These are phyloP conservation scores for Penicillium argentinense DNA, from an alignment of 495 filamentous ascomycete species.

Conservation along the genomic window DNA sequence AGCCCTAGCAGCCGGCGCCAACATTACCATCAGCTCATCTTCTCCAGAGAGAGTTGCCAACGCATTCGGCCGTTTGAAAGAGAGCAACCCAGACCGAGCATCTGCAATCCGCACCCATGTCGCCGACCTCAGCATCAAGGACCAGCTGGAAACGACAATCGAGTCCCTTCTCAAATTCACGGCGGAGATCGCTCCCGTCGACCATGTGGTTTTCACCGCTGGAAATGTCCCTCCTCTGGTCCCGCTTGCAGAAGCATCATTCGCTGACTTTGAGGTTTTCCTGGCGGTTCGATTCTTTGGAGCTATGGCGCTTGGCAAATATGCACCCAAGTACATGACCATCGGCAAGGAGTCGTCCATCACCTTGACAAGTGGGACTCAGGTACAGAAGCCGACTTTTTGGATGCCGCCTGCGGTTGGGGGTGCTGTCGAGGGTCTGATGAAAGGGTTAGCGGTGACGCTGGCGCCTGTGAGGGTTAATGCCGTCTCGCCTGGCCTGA, in stretches of 20 bases:
- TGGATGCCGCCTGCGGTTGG: constrained; percentile 42
- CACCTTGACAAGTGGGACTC: constrained; percentile 53
- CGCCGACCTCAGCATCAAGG: constrained; percentile 49
- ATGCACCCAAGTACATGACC: constrained; percentile 43
- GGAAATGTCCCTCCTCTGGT: constrained; percentile 42
- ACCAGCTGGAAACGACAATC: constrained; percentile 45
- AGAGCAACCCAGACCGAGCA: constrained; percentile 27
- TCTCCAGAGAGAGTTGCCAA: constrained; percentile 36
- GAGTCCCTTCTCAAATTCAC: constrained; percentile 43
- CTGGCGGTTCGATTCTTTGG: constrained; percentile 52
- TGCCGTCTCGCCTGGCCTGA: constrained; percentile 52
- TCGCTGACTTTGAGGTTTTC: constrained; percentile 34
- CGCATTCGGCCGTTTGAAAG: constrained; percentile 37
- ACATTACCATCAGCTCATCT: constrained; percentile 56
- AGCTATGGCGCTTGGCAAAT: constrained; percentile 55
- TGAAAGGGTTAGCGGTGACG: constrained; percentile 55
- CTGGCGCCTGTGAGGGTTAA: constrained; percentile 62
- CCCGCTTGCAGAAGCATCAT: constrained; percentile 36
- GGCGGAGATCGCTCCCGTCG: constrained; percentile 33
- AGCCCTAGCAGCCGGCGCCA: constrained; percentile 47
- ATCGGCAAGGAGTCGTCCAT: constrained; percentile 42
- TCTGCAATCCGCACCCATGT: constrained; percentile 37
- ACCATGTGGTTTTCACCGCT: constrained; percentile 66
- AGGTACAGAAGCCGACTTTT: constrained; percentile 41
- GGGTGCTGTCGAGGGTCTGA: constrained; percentile 42